Conservation (phyloP, 768 basidiomycete genomes). For the Lactifluus rugatus region DNA sequence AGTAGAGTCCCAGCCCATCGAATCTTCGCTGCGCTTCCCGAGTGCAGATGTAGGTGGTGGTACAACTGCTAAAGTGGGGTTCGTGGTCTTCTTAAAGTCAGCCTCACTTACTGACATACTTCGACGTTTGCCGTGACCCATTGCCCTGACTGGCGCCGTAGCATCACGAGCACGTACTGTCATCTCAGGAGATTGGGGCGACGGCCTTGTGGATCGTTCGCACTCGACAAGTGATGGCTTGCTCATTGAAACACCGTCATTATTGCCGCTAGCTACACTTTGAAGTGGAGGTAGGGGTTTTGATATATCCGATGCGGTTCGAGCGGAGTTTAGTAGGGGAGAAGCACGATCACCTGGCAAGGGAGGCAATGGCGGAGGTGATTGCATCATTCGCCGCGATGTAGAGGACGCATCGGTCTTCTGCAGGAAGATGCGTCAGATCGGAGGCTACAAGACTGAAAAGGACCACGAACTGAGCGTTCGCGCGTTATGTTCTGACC, state of each 20-base stretch:
- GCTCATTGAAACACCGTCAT: slow-evolving; percentile 35
- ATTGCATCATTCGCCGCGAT: slow-evolving; percentile 5
- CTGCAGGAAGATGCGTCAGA: slow-evolving; percentile 9
- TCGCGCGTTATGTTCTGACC: slow-evolving; percentile 57
- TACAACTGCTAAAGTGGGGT: slow-evolving; percentile 30
- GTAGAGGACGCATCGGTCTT: slow-evolving; percentile 26
- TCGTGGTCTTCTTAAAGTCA: slow-evolving; percentile 32
- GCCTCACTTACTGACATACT: slow-evolving; percentile 28
- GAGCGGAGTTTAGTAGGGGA: slow-evolving; percentile 6
- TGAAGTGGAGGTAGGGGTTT: slow-evolving; percentile 61
- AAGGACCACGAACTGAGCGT: slow-evolving; percentile 45
- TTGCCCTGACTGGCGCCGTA: background rate
- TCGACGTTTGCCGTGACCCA: slow-evolving; percentile 21
- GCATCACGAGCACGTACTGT: slow-evolving; percentile 16
- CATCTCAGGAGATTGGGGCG: slow-evolving; percentile 22
- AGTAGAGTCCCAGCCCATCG: slow-evolving; percentile 35
- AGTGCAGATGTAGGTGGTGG: slow-evolving; percentile 32
- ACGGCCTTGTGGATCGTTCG: slow-evolving; percentile 24
- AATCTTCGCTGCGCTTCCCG: slow-evolving; percentile 27
- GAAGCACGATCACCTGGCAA: background rate
- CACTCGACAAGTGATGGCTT: slow-evolving; percentile 49
- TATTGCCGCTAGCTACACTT: slow-evolving; percentile 27
- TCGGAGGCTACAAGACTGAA: slow-evolving; percentile 9
- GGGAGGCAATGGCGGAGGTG: slow-evolving; percentile 23
- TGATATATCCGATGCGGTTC: slow-evolving; percentile 29